These are phyloP conservation scores for Elongisporangium undulatum DNA, from an alignment of 352 stramenopile genomes.

Conservation along the genomic window DNA sequence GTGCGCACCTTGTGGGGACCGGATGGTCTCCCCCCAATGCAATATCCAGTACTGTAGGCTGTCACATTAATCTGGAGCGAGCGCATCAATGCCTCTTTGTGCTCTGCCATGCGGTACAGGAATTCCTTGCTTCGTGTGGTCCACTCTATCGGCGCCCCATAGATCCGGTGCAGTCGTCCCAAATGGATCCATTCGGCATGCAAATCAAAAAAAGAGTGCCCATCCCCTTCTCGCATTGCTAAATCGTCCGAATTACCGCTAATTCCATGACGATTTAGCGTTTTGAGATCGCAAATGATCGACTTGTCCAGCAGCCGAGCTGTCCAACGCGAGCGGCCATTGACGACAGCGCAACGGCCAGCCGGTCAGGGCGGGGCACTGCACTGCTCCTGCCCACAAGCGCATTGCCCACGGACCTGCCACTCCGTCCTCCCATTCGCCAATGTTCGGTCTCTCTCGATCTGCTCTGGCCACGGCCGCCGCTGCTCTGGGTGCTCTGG, in stretches of 20 bases:
- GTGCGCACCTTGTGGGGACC: no score
- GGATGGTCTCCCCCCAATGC: no score
- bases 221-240: neutral
- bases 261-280: neutral
- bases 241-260: neutral
- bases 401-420: slow-evolving; percentile 2
- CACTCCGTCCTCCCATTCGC: neutral
- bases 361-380: slow-evolving; percentile 1
- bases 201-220: neutral
- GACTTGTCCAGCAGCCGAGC: neutral
- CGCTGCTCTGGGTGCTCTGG: slow-evolving; percentile 9
- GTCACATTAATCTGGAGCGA: no score
- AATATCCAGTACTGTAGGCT: no score
- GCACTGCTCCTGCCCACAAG: slow-evolving; percentile 2
- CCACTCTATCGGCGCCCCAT: neutral
- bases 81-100: no score
- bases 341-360: slow-evolving; percentile 1
- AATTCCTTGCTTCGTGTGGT: neutral
- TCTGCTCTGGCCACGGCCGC: neutral
- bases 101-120: neutral
- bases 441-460: slow-evolving; percentile 12
- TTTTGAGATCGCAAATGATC: neutral
- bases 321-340: slow-evolving; percentile 2
- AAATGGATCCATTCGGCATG: neutral
- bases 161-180: neutral